Percentiles rank a stretch among this genome's conserved stretches.
These are phyloP conservation scores for Kernera saxatilis DNA, from an alignment of 345 rosid species.

Conservation along the genomic window DNA sequence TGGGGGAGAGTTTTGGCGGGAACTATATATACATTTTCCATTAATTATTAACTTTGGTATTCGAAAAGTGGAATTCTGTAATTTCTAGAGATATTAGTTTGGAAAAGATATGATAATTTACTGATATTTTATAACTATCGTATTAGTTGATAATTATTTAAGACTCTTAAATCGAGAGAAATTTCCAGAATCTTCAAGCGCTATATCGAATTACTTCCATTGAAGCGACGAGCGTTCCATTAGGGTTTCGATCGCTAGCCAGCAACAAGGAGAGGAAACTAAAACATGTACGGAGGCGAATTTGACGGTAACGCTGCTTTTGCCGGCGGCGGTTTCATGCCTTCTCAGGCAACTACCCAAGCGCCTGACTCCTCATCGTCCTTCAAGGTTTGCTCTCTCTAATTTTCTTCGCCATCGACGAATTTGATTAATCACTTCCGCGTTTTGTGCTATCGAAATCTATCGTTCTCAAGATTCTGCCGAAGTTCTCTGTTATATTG, in stretches of 20 bases:
- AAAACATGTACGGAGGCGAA: constrained; percentile 52
- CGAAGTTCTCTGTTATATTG: not conserved
- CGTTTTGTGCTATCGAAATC: not conserved
- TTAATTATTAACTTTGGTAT: not conserved
- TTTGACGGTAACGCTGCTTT: constrained; percentile 77
- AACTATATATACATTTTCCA: not conserved
- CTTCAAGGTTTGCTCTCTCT: constrained; percentile 42
- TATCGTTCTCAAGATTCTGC: not conserved
- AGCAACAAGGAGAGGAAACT: not conserved
- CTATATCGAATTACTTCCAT: not conserved
- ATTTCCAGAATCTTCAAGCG: not conserved
- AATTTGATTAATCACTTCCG: not conserved
- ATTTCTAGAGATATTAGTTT: not conserved
- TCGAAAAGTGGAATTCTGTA: not conserved
- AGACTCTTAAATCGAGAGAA: not conserved
- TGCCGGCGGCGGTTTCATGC: constrained; percentile 94
- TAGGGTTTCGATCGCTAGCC: constrained; percentile 15
- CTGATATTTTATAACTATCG: not conserved
- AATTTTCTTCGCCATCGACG: not conserved
- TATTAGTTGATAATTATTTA: not conserved
- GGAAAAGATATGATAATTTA: not conserved
- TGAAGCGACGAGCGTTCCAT: constrained; percentile 5
- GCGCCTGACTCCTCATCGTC: constrained; percentile 42
- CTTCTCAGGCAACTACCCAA: constrained; percentile 54
- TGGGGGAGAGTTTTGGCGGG: constrained; percentile 1